Base-by-base conservation (phyloP, 495 filamentous ascomycete genomes). In the Hypoxylon crocopeplum region DNA sequence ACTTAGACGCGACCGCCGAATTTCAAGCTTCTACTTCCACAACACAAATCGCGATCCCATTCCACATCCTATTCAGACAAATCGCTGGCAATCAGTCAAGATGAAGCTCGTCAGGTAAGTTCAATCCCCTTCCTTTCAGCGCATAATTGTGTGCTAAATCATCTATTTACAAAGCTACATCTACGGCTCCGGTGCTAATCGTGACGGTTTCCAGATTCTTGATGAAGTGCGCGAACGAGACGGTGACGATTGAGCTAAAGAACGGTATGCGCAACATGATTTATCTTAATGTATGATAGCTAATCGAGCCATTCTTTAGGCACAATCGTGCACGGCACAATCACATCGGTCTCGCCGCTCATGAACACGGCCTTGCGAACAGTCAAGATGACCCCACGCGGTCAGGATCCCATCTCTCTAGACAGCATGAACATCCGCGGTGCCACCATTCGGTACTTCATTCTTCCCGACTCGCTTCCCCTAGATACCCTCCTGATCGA, bases 61-160 rank as follows among this genome's bases (percentile, higher is more conserved):
- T 41, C 33, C 10, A 22, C 32, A 30, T 45, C 27, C 27, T n/a
- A n/a, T n/a, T n/a, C n/a, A n/a, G 11, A 15, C 13, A 32, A 30
- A 15, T 13, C 30, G 12, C 24, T 11, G n/a, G 22, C 13, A 67
- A 66, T 45, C 61, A 45, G 70, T 44, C 80, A 90, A 69, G 62
- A 98, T 98, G 93, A 98, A 98, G 89, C 89, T 98, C 77, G 93
- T 98, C 75, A 89, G 93, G 93, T 97, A 87, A 80, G 86, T 77
- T 56, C 7, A 29, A 29, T 36, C 50, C 55, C 54, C 29, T n/a
- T 51, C 41, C 37, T 62, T 54, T 50, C 46, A 29, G 53, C 47
- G 44, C 48, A 52, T 56, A 56, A 56, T 55, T 54, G 7, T 41
- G 55, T 72, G 66, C 70, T 66, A 60, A 72, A 72, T 69, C 10